Base-by-base conservation (phyloP, 2,329 filamentous ascomycete genomes). In the Coniella vitis region DNA sequence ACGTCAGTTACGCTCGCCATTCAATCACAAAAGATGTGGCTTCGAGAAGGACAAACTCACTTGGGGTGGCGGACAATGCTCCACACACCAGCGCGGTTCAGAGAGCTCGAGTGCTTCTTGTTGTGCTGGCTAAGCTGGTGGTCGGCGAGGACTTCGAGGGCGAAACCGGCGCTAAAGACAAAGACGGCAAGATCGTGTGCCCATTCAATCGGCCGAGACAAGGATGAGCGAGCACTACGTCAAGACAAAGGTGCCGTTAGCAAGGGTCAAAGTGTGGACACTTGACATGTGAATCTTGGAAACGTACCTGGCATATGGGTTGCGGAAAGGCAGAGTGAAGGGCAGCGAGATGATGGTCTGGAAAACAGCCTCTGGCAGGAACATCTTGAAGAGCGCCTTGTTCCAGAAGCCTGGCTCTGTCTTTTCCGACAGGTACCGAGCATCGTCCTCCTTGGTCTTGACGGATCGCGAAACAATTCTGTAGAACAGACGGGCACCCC, bases 51-150 rank as follows among this genome's bases (percentile, higher is more conserved):
- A 19, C 8, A 5, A 3, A 17, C 74, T 61, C 66, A 81, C 77
- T 82, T 82, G 0, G 79, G 79, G 63, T 82, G 78, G 42, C 79
- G 65, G 21, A 81, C 77, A 29, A 82, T 70, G 55, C 75, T 78
- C 76, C 77, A 82, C 25, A 83, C 79, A 12, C 78, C 78, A n/a
- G 76, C 69, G 13, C 72, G 70, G 53, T 74, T 69, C 25, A 81
- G 64, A 34, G 64, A 65, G 3, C 47, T 48, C 31, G 65, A 64
- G 14, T 59, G 57, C 14, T 67, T 65, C 19, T 70, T 64, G 52
- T 72, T 71, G 59, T 79, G 76, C 31, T 67, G 58, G 39, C 74
- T 72, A 13, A 82, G 65, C 58, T 82, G 78, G 41, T 66, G 66
- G 56, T 83, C 79, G 10, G 78, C 78, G 20, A 83, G 55, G 2